Evolutionary conservation across 805 yeast genomes (phyloP).

Genomic region (Groenewaldozyma salmanticensis): DNA sequence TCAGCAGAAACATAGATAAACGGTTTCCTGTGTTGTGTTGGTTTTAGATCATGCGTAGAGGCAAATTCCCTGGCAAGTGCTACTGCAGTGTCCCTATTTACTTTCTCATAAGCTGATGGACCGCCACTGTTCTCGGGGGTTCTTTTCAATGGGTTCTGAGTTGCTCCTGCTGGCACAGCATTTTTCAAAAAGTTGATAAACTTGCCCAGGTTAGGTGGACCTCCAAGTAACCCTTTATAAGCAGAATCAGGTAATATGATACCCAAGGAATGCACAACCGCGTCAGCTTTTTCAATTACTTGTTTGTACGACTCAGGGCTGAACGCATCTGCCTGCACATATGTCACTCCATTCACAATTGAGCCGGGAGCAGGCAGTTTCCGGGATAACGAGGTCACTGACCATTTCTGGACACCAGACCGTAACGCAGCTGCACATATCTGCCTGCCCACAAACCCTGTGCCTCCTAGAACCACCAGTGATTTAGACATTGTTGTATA

Average conservation of each 20-base stretch:
- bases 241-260: conserved; percentile 55
- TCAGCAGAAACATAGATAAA: conserved; percentile 82
- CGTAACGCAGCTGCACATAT: conserved; percentile 61
- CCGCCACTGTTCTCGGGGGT: conserved; percentile 1
- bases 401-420: conserved; percentile 44
- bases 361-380: conserved; percentile 27
- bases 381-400: conserved; percentile 56
- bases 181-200: conserved; percentile 5
- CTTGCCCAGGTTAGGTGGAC: conserved; percentile 3
- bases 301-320: conserved; percentile 47
- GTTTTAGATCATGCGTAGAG: too few relatives aligned
- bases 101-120: conserved; percentile 39
- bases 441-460: conserved; percentile 65
- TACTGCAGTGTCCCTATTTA: conserved; percentile 64
- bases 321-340: conserved; percentile 63
- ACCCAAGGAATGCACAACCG: conserved; percentile 81
- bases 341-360: conserved; percentile 40
- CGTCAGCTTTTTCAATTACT: conserved; percentile 39
- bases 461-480: conserved; percentile 74
- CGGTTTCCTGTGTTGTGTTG: conserved; percentile 21
- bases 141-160: conserved; percentile 45
- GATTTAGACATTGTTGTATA: not conserved
- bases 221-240: conserved; percentile 44
- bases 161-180: conserved; percentile 27
- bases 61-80: conserved; percentile 48